phyloP scores from a whole-genome alignment of 2,329 filamentous ascomycete genomes.

The Aaosphaeria arxii region DNA sequence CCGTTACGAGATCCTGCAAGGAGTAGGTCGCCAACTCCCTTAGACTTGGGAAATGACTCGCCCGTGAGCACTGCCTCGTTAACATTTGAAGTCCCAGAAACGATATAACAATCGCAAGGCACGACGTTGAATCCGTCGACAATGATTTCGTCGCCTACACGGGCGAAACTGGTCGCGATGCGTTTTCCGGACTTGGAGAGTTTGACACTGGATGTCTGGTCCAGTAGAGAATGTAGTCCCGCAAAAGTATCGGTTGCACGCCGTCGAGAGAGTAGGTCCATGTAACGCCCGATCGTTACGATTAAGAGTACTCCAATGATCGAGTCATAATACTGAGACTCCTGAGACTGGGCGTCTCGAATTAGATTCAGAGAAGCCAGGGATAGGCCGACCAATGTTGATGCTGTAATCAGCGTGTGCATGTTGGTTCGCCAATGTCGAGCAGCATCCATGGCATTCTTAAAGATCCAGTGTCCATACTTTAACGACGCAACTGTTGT shows the following conservation, averaged over 20 bases:
- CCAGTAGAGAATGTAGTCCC: neutral
- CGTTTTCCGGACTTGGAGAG: neutral
- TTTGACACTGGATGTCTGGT: slow-evolving; percentile 1
- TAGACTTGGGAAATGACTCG: slow-evolving; percentile 5
- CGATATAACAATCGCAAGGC: slow-evolving; percentile 8
- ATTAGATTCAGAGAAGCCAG: neutral
- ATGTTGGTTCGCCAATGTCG: slow-evolving; percentile 1
- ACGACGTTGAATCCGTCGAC: slow-evolving; percentile 3
- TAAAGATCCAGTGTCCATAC: slow-evolving; percentile 1
- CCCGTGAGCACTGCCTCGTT: slow-evolving; percentile 10
- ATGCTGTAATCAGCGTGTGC: slow-evolving; percentile 1
- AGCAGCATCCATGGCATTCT: neutral
- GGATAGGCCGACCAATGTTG: neutral
- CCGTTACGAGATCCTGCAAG: slow-evolving; percentile 7
- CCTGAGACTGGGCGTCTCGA: neutral
- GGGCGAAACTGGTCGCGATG: neutral
- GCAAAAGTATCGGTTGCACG: neutral
- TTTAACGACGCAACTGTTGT: neutral
- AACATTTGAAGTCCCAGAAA: slow-evolving; percentile 5
- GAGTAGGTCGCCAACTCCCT: slow-evolving; percentile 6
- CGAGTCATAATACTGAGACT: slow-evolving; percentile 1
- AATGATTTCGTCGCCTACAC: slow-evolving; percentile 5
- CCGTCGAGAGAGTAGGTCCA: slow-evolving; percentile 1
- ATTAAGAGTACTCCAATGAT: slow-evolving; percentile 1
- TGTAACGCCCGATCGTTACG: neutral